Conservation (phyloP, 73 alveolate genomes). For the Paramecium sexaurelia region DNA sequence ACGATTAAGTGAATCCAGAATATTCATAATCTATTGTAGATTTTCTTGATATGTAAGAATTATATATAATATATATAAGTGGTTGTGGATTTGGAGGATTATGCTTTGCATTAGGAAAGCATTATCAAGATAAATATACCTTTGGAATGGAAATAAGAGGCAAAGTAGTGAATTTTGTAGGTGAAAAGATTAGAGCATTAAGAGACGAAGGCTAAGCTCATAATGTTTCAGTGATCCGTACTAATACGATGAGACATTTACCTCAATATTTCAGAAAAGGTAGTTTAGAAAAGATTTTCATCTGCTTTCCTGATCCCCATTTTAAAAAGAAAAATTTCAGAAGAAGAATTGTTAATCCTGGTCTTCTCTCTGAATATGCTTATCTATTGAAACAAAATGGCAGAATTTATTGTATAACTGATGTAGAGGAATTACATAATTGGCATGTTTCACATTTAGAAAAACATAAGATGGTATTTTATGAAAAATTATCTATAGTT, state of each 20-base stretch:
- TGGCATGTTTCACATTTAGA: slow-evolving; percentile 92
- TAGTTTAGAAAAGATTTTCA: slow-evolving; percentile 87
- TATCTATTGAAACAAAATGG: slow-evolving; percentile 94
- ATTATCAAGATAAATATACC: slow-evolving; percentile 82
- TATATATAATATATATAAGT: slow-evolving; percentile 79
- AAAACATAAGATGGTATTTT: slow-evolving; percentile 71
- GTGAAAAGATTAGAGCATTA: slow-evolving; percentile 91
- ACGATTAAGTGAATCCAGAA: neutral
- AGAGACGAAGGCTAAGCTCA: slow-evolving; percentile 81
- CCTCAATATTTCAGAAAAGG: slow-evolving; percentile 84
- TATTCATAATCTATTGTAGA: slow-evolving; percentile 4
- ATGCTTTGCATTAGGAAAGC: slow-evolving; percentile 83
- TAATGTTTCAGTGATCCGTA: slow-evolving; percentile 91
- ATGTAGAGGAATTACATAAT: slow-evolving; percentile 94
- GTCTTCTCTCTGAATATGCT: slow-evolving; percentile 87
- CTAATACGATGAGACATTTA: slow-evolving; percentile 93
- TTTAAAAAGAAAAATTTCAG: slow-evolving; percentile 94
- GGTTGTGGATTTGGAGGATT: slow-evolving; percentile 99
- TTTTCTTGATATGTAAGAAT: slow-evolving; percentile 61
- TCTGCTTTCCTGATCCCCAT: slow-evolving; percentile 99
- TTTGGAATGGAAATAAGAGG: slow-evolving; percentile 98
- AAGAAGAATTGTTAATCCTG: slow-evolving; percentile 95
- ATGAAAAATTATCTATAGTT: slow-evolving; percentile 58
- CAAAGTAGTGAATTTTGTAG: slow-evolving; percentile 95
- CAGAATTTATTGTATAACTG: slow-evolving; percentile 94